These are phyloP conservation scores for Sugiyamaella japonica DNA, from an alignment of 1,139 yeast species.

Conservation along the genomic window DNA sequence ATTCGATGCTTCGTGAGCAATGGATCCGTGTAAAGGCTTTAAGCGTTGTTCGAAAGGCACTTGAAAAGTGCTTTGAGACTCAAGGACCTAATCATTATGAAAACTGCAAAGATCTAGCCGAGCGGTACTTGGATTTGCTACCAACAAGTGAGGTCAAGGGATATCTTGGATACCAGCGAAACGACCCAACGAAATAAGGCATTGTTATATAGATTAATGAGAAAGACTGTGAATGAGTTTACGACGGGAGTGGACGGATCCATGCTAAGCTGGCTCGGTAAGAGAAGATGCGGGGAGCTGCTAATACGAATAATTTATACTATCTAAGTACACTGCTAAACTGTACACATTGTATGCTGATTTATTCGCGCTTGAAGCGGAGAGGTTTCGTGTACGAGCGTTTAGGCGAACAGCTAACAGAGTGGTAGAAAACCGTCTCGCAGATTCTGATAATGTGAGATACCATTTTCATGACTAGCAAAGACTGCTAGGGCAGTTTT, in stretches of 20 bases:
- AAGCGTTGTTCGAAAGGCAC: constrained; percentile 68
- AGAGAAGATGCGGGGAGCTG: too few species aligned
- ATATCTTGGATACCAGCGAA: constrained; percentile 78
- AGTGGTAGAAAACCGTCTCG: too few species aligned
- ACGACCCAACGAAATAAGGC: constrained; percentile 70
- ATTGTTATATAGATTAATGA: constrained; percentile 2
- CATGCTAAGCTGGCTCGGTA: background rate
- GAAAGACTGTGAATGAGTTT: background rate
- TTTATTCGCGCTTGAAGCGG: too few species aligned
- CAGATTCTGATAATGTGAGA: too few species aligned
- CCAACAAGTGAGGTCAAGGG: constrained; percentile 70
- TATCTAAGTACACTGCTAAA: too few species aligned
- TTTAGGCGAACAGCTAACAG: too few species aligned
- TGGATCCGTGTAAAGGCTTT: constrained; percentile 72
- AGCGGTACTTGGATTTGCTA: constrained; percentile 74
- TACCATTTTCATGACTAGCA: too few species aligned
- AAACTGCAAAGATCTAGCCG: constrained; percentile 75
- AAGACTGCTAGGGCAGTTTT: too few species aligned
- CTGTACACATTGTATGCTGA: too few species aligned
- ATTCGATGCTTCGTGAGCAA: constrained; percentile 75
- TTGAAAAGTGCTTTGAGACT: constrained; percentile 60
- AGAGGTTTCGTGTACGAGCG: too few species aligned
- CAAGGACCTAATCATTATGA: constrained; percentile 75
- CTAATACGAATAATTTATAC: too few species aligned
- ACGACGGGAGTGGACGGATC: background rate